Evolutionary conservation across 176 grass and related monocot genomes (phyloP), one percentile per base, ranked within the genome.

Genomic region (Oryza glumipatula): DNA sequence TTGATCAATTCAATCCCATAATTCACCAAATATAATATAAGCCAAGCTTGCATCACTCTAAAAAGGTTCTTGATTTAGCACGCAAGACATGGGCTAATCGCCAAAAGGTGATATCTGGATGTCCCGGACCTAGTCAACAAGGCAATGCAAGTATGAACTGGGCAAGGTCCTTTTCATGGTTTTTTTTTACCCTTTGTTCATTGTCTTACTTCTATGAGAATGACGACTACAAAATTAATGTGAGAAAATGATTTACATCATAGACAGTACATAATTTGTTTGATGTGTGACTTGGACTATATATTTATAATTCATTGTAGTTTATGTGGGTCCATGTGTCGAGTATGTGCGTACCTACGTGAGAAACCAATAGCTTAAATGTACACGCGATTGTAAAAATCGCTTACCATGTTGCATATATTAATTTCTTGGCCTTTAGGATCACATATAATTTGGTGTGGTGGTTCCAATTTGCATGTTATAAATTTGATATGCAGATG

Each of bases 31-130:
- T 73, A 77, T 54, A 66, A 71, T 66, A 85, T 19, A 2, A 0
- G 15, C 52, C 44, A 36, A 33, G 6, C 12, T 72, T 49, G 6
- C 67, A 67, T 83, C 38, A 74, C 45, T 32, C 46, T 79, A 74
- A 84, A 89, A 84, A 67, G 73, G 38, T 6, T 51, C 6, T 38
- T 28, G 19, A 32, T 47, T 82, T 69, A 69, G 67, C 39, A 83
- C 58, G 39, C 39, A 41, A 74, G 49, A 74, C 84, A 65, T 80
- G 80, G 83, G 80, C 68, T 87, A 90, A 80, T 83, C n/a, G 81
- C 75, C 84, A 90, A 87, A 90, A 90, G 84, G 74, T 83, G 63
- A 75, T 83, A 51, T 44, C 64, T 80, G 80, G 84, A 79, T 43
- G 46, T 17, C 30, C 76, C 11, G 5, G 84, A 83, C 84, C 41